Conservation (phyloP, 2,329 filamentous ascomycete species). For the Ramularia endophylla region DNA sequence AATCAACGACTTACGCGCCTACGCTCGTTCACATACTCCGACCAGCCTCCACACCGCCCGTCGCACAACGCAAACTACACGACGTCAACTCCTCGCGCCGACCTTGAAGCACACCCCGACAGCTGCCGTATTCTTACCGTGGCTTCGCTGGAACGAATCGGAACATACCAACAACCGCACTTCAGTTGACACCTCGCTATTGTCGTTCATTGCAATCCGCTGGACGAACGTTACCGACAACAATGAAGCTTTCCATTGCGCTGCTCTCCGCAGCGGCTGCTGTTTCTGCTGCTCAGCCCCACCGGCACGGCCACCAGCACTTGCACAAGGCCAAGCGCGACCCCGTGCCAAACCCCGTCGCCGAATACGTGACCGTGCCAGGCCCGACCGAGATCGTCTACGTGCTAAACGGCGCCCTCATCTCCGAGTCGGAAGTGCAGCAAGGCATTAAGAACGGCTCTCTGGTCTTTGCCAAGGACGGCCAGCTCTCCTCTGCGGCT, state of each 20-base stretch:
- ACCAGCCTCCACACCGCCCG: constrained; percentile 7
- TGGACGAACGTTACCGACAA: constrained; percentile 8
- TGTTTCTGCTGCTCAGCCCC: constrained; percentile 52
- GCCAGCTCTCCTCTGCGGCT: constrained; percentile 28
- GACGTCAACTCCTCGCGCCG: not conserved
- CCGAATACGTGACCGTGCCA: constrained; percentile 49
- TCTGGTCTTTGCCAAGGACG: constrained; percentile 54
- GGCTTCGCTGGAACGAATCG: constrained; percentile 19
- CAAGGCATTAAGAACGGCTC: constrained; percentile 65
- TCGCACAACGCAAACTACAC: constrained; percentile 1
- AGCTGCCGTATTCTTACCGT: constrained; percentile 13
- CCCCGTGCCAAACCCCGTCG: constrained; percentile 35
- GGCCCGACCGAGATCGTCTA: constrained; percentile 65
- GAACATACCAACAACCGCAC: constrained; percentile 9
- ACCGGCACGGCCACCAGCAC: constrained; percentile 52
- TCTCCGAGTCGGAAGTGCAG: constrained; percentile 61
- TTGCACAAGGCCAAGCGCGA: constrained; percentile 54
- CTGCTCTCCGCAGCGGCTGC: constrained; percentile 33
- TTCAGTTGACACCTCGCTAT: constrained; percentile 6
- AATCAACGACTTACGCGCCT: too few species aligned
- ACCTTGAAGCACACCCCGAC: not conserved
- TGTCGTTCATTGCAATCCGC: not conserved
- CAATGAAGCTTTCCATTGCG: constrained; percentile 33
- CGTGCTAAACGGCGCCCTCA: constrained; percentile 58
- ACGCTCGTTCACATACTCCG: too few species aligned